These are phyloP conservation scores for Exophiala viscosa DNA, from an alignment of 2,329 filamentous ascomycete genomes.

Conservation along the genomic window DNA sequence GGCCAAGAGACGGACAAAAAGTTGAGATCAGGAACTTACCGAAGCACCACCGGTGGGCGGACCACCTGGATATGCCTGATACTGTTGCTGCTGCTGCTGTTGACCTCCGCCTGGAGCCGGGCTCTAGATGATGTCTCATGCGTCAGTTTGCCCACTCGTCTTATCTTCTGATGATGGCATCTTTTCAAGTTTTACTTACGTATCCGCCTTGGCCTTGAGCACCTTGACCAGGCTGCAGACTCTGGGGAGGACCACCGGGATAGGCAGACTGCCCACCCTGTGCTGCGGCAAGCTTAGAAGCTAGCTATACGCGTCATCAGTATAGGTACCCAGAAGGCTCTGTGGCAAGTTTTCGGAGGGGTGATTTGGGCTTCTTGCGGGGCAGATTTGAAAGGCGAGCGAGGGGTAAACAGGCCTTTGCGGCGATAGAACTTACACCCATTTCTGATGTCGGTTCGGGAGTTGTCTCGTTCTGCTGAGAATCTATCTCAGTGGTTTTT, in stretches of 20 bases:
- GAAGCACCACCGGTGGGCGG: conserved; percentile 32
- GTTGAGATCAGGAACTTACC: conserved; percentile 31
- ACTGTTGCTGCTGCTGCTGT: conserved; percentile 36
- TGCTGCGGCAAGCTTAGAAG: conserved; percentile 37
- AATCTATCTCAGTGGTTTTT: too few species aligned
- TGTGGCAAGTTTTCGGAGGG: conserved; percentile 12
- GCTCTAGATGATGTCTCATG: conserved; percentile 14
- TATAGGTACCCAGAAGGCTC: conserved; percentile 5
- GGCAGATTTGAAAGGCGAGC: too few species aligned
- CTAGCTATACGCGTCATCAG: conserved; percentile 32
- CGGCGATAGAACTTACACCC: not conserved
- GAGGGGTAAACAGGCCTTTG: too few species aligned
- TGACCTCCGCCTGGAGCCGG: conserved; percentile 34
- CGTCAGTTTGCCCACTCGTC: conserved; percentile 2
- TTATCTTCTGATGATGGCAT: conserved; percentile 9
- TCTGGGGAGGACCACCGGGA: conserved; percentile 31
- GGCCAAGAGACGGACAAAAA: conserved; percentile 19
- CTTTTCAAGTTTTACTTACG: conserved; percentile 43
- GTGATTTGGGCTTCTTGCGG: not conserved
- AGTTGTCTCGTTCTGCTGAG: too few species aligned
- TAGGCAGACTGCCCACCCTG: conserved; percentile 35
- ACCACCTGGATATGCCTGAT: conserved; percentile 54
- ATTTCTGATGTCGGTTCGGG: too few species aligned
- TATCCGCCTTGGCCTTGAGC: conserved; percentile 42
- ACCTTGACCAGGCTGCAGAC: conserved; percentile 32